Conservation (phyloP, 352 stramenopile genomes). For the Globisporangium paroecandrum region DNA sequence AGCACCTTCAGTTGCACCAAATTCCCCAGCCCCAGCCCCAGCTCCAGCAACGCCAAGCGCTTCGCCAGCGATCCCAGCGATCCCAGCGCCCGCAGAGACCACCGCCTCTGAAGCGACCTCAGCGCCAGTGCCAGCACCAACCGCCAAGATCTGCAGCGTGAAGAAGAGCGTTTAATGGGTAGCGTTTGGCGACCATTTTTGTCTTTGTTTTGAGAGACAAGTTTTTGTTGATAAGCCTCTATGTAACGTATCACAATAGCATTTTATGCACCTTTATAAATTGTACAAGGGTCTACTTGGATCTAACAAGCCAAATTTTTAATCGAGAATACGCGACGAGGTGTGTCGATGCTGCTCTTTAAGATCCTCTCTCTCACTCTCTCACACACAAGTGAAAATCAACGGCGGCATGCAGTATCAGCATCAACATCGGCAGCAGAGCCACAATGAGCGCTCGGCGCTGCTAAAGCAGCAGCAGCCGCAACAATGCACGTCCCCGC, state of each 20-base stretch:
- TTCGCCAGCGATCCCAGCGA: background rate
- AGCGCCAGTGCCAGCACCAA: background rate
- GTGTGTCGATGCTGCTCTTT: background rate
- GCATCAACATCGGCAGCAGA: background rate
- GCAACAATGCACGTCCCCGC: background rate
- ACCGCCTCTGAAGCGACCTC: background rate
- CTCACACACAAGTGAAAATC: background rate
- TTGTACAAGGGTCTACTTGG: background rate
- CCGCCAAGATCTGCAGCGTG: background rate
- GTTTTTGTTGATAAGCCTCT: background rate
- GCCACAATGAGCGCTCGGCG: slow-evolving; percentile 1
- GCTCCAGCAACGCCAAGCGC: background rate
- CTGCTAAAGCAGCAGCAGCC: slow-evolving; percentile 1
- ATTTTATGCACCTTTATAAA: background rate
- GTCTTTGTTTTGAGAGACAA: background rate
- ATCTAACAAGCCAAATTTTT: background rate
- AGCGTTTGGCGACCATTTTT: background rate
- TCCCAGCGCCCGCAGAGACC: background rate
- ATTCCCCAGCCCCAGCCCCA: background rate
- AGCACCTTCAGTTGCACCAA: background rate
- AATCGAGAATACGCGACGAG: background rate
- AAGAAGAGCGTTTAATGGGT: background rate
- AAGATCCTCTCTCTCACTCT: background rate
- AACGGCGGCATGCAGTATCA: background rate
- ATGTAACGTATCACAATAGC: background rate